A percentile compares a stretch with the other conserved stretches of the same genome.
Evolutionary conservation across 495 filamentous ascomycete species (phyloP).

Genomic region (Tuber melanosporum): DNA sequence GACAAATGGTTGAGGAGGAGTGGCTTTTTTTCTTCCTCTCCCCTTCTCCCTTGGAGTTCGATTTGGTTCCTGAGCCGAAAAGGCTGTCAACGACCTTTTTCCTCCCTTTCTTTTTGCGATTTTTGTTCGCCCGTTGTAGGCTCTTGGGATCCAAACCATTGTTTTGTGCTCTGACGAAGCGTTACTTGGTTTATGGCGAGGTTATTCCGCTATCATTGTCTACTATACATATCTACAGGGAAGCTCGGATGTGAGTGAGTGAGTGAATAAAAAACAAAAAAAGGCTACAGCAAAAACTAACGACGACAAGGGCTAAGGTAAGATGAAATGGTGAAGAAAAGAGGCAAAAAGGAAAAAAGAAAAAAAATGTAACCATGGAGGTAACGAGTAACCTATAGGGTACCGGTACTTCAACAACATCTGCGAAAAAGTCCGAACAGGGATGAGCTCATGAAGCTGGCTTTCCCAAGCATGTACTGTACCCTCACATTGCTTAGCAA

Average conservation of each 20-base stretch:
- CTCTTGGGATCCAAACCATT: no score
- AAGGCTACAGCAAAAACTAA: background rate
- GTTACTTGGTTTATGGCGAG: background rate
- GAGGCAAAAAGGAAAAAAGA: background rate
- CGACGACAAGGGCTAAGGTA: background rate
- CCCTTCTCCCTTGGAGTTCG: conserved; percentile 7
- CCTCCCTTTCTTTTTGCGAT: background rate
- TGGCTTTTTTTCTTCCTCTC: background rate
- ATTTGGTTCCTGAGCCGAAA: conserved; percentile 31
- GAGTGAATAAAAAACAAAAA: background rate
- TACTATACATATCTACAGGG: background rate
- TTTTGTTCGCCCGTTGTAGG: background rate
- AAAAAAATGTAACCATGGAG: background rate
- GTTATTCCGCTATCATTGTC: background rate
- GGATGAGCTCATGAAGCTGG: background rate
- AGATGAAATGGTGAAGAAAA: background rate
- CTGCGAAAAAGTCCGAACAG: background rate
- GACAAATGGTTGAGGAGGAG: background rate
- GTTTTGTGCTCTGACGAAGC: background rate
- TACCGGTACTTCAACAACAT: background rate
- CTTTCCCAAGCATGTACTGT: background rate
- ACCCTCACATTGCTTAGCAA: background rate
- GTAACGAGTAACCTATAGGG: background rate
- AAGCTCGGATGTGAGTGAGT: background rate
- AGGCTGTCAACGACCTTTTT: conserved; percentile 13